Evolutionary conservation across 441 rosid genomes (phyloP).

Genomic region (Brassica balearica): DNA sequence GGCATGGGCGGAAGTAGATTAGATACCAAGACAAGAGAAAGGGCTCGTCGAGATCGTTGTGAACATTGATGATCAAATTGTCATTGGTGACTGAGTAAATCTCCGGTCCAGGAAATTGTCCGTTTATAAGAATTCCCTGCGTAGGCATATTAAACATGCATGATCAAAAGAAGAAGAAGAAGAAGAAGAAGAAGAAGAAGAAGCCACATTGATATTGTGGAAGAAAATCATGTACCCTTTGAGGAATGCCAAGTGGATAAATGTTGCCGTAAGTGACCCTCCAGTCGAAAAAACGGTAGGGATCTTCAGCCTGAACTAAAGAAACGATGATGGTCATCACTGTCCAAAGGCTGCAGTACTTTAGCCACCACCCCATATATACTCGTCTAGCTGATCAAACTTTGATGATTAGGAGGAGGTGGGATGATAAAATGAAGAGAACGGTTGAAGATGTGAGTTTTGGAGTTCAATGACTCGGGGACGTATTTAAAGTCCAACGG

Average conservation of each 20-base stretch:
- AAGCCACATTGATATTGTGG: neutral
- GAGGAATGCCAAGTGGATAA: slow-evolving; percentile 60
- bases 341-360: slow-evolving; percentile 16
- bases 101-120: slow-evolving; percentile 76
- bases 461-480: slow-evolving; percentile 27
- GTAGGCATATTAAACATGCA: slow-evolving; percentile 1
- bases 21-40: slow-evolving; percentile 67
- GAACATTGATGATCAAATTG: slow-evolving; percentile 69
- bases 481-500: slow-evolving; percentile 40
- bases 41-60: slow-evolving; percentile 62
- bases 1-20: slow-evolving; percentile 8
- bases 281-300: slow-evolving; percentile 66
- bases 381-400: slow-evolving; percentile 5
- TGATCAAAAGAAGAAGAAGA: neutral
- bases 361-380: slow-evolving; percentile 28
- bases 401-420: neutral
- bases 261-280: slow-evolving; percentile 66
- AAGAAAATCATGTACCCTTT: slow-evolving; percentile 43
- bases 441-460: neutral
- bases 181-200: neutral
- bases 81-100: slow-evolving; percentile 65
- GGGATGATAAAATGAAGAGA: slow-evolving; percentile 3
- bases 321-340: slow-evolving; percentile 32
- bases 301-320: slow-evolving; percentile 54
- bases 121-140: slow-evolving; percentile 74